phyloP scores from a whole-genome alignment of 768 basidiomycete species.

The Vararia minispora region DNA sequence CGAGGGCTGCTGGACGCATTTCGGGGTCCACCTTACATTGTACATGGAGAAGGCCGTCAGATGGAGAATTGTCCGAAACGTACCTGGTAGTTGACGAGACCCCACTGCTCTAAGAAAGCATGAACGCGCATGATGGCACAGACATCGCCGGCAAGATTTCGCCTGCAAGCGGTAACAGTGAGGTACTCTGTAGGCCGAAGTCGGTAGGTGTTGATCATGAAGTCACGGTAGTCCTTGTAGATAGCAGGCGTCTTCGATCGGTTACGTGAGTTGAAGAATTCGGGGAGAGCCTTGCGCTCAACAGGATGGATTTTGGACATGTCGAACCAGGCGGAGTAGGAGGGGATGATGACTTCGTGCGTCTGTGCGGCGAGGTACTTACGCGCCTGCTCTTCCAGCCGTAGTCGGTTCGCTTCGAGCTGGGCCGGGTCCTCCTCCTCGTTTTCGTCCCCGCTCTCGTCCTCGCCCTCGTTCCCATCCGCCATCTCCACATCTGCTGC shows the following conservation, averaged over 20 bases:
- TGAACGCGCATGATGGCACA: constrained; percentile 99
- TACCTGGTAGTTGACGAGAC: constrained; percentile 97
- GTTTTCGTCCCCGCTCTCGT: constrained; percentile 66
- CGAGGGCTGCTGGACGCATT: constrained; percentile 84
- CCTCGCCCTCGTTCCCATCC: constrained; percentile 66
- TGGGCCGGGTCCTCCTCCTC: constrained; percentile 83
- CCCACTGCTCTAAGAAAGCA: constrained; percentile 98
- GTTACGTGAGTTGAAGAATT: constrained; percentile 97
- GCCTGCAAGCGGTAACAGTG: constrained; percentile 91
- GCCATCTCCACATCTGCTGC: constrained; percentile 73
- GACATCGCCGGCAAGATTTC: constrained; percentile 96
- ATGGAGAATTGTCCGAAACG: constrained; percentile 13
- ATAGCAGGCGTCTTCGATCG: constrained; percentile 91
- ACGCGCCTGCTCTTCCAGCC: constrained; percentile 77
- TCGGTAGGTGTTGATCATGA: constrained; percentile 98
- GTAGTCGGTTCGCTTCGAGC: constrained; percentile 66
- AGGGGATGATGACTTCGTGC: constrained; percentile 94
- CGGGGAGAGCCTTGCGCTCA: constrained; percentile 85
- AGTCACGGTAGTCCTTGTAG: constrained; percentile 99
- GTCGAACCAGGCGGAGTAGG: constrained; percentile 97
- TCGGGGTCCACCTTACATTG: constrained; percentile 84
- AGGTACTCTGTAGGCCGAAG: constrained; percentile 91
- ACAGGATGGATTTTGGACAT: constrained; percentile 90
- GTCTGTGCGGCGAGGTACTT: constrained; percentile 97
- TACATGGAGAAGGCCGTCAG: constrained; percentile 5